Evolutionary conservation across 1,139 yeast species (phyloP).

Genomic region (Kluyveromyces marxianus): DNA sequence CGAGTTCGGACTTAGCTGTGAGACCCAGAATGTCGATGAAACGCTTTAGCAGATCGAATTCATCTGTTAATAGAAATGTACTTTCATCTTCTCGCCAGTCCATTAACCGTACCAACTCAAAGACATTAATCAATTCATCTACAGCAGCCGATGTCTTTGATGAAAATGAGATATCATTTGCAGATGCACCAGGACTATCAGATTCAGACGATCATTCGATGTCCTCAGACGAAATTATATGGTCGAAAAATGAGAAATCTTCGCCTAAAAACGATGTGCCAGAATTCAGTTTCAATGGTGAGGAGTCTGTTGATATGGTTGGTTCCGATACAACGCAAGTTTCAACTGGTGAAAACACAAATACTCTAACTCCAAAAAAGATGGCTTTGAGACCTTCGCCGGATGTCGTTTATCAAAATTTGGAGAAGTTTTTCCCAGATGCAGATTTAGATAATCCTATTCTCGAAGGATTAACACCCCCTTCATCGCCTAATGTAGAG

Average conservation of each 20-base stretch:
- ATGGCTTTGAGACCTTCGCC: conserved; percentile 87
- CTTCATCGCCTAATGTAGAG: conserved; percentile 41
- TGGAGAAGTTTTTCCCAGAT: conserved; percentile 87
- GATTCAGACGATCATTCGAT: conserved; percentile 36
- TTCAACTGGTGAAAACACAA: conserved; percentile 16
- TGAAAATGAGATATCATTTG: conserved; percentile 66
- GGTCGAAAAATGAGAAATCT: conserved; percentile 12
- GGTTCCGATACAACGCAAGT: conserved; percentile 5
- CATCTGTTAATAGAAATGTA: conserved; percentile 19
- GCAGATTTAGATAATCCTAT: conserved; percentile 91
- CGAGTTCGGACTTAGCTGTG: conserved; percentile 9
- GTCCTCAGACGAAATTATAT: conserved; percentile 19
- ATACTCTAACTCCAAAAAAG: conserved; percentile 19
- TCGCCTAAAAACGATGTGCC: conserved; percentile 3
- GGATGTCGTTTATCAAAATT: conserved; percentile 83
- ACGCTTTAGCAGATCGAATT: conserved; percentile 21
- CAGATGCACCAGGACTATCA: conserved; percentile 53
- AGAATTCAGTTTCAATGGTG: conserved; percentile 10
- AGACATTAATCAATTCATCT: conserved; percentile 35
- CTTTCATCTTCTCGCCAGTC: conserved; percentile 37
- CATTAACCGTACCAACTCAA: conserved; percentile 47
- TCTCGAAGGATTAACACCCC: conserved; percentile 62
- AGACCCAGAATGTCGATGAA: conserved; percentile 14
- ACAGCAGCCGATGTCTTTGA: conserved; percentile 46
- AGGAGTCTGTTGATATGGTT: conserved; percentile 6